Conservation (phyloP, 1,284 basidiomycete species). For the Dichomitus squalens region DNA sequence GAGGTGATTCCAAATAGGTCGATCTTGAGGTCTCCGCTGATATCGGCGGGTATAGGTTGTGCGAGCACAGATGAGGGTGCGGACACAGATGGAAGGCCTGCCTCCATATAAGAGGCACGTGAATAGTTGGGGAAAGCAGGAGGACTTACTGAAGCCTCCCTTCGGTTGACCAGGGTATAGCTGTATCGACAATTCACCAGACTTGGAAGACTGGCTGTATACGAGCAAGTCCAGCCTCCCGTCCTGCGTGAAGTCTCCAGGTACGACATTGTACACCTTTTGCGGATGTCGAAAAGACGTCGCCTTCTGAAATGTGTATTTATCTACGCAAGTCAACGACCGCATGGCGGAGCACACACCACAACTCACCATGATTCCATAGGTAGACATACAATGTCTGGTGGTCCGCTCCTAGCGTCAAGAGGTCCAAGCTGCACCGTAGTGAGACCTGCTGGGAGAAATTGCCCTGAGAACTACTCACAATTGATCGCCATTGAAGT, state of each 20-base stretch:
- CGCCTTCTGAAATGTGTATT: slow-evolving; percentile 63
- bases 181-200: slow-evolving; percentile 59
- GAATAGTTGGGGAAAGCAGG: slow-evolving; percentile 3
- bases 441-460: background rate
- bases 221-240: slow-evolving; percentile 90
- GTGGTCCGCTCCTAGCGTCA: slow-evolving; percentile 75
- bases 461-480: slow-evolving; percentile 45
- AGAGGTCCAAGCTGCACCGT: slow-evolving; percentile 71
- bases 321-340: slow-evolving; percentile 39
- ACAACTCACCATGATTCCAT: slow-evolving; percentile 80
- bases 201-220: slow-evolving; percentile 65
- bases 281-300: slow-evolving; percentile 56
- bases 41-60: slow-evolving; percentile 88
- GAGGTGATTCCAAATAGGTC: slow-evolving; percentile 81
- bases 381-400: slow-evolving; percentile 74
- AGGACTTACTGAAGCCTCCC: slow-evolving; percentile 70
- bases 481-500: slow-evolving; percentile 96
- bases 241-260: slow-evolving; percentile 92
- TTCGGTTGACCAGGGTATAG: slow-evolving; percentile 66
- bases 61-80: slow-evolving; percentile 67
- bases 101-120: background rate
- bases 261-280: slow-evolving; percentile 78
- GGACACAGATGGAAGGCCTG: slow-evolving; percentile 46
- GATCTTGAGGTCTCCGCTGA: slow-evolving; percentile 86
- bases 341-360: background rate